Conservation (phyloP, 192 early-diverging fungal species). For the Backusella morwellensis region DNA sequence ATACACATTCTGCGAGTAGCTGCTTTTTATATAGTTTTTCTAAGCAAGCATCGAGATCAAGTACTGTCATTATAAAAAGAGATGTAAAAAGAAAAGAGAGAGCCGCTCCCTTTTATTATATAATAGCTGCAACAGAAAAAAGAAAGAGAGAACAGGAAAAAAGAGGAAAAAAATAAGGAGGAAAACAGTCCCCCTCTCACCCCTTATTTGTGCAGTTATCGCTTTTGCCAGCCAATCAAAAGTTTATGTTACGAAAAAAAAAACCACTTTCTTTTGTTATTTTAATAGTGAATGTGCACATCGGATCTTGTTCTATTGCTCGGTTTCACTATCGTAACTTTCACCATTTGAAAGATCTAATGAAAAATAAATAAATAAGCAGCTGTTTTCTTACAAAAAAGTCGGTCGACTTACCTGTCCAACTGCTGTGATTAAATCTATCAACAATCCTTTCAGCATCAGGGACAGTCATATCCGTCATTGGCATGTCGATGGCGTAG, state of each 20-base stretch:
- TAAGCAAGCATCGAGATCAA: slow-evolving; percentile 86
- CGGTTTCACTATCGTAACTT: neutral
- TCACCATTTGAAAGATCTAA: neutral
- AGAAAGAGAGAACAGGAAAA: neutral
- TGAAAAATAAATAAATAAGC: neutral
- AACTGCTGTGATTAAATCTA: neutral
- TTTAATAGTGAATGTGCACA: neutral
- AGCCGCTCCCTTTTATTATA: neutral
- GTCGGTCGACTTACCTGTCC: neutral
- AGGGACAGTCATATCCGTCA: neutral
- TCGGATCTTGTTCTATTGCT: neutral
- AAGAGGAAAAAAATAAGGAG: neutral
- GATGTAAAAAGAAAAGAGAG: neutral
- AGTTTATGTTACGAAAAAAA: neutral
- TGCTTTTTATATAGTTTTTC: slow-evolving; percentile 69
- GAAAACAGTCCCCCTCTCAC: neutral
- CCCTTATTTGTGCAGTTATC: slow-evolving; percentile 4
- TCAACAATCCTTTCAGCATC: neutral
- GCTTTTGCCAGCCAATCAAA: neutral
- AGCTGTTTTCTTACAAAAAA: neutral
- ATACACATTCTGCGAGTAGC: slow-evolving; percentile 68
- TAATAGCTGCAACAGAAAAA: neutral
- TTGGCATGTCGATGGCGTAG: slow-evolving; percentile 1
- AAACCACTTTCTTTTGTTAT: neutral
- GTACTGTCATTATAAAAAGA: slow-evolving; percentile 35